Evolutionary conservation across 2,329 filamentous ascomycete genomes (phyloP).

Genomic region (Arachnomyces sp.): DNA sequence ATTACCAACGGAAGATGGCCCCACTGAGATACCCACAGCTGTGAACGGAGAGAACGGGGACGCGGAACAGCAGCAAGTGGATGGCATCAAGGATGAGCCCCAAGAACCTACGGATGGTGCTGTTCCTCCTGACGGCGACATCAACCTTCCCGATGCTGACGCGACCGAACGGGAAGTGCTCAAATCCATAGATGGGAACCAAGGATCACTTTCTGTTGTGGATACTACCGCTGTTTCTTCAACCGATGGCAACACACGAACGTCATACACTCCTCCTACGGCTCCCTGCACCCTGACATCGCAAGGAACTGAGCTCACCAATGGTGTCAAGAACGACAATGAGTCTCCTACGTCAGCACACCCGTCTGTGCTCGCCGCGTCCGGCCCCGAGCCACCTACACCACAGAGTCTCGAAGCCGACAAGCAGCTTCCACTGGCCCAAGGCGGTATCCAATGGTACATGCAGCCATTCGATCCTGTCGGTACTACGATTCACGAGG

Average conservation of each 20-base stretch:
- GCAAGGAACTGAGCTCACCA: not conserved
- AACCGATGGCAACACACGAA: no score
- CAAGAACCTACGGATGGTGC: constrained; percentile 6
- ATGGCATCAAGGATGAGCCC: constrained; percentile 16
- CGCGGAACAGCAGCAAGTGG: constrained; percentile 7
- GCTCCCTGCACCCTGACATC: constrained; percentile 13
- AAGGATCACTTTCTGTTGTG: constrained; percentile 6
- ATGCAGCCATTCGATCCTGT: constrained; percentile 68
- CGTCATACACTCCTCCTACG: constrained; percentile 10
- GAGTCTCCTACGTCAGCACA: constrained; percentile 26
- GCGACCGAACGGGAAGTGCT: not conserved
- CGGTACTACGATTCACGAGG: constrained; percentile 71
- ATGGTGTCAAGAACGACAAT: constrained; percentile 17
- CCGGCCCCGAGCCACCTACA: constrained; percentile 27
- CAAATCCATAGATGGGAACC: not conserved
- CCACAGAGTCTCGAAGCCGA: constrained; percentile 31
- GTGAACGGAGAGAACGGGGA: constrained; percentile 20
- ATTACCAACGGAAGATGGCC: constrained; percentile 33
- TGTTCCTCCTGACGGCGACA: constrained; percentile 6
- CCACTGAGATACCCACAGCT: constrained; percentile 40
- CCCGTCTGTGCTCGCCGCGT: constrained; percentile 36
- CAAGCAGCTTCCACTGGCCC: constrained; percentile 45
- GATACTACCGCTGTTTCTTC: constrained; percentile 3
- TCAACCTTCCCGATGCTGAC: constrained; percentile 12
- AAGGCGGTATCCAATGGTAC: constrained; percentile 84